A percentile compares a stretch with the other conserved stretches of the same genome.
Conservation (phyloP, 2,329 filamentous ascomycete genomes). For the Penicillium expansum region DNA sequence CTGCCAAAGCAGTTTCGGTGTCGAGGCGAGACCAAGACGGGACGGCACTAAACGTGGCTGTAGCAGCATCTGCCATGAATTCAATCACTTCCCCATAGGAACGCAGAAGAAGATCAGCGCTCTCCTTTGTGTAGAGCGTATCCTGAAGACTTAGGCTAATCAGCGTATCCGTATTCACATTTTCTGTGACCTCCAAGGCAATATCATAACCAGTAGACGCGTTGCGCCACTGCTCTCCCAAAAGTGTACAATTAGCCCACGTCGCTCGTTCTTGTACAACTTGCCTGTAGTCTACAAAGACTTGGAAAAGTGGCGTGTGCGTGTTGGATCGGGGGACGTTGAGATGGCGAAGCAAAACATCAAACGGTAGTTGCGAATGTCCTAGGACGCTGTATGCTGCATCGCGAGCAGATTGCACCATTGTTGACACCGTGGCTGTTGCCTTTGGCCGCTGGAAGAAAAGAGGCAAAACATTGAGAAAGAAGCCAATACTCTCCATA, state of each 20-base stretch:
- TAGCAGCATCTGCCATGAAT: no score
- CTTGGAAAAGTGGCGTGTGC: slow-evolving; percentile 37
- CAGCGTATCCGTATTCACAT: neutral
- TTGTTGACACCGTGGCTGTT: neutral
- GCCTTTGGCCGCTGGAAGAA: slow-evolving; percentile 5
- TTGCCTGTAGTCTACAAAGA: slow-evolving; percentile 32
- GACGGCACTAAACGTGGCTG: no score
- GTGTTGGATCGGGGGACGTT: slow-evolving; percentile 20
- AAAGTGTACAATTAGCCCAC: neutral
- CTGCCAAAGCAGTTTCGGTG: no score
- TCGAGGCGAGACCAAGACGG: no score
- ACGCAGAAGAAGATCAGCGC: neutral
- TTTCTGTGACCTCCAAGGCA: neutral
- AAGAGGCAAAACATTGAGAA: slow-evolving; percentile 43
- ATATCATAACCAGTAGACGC: neutral
- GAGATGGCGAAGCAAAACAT: slow-evolving; percentile 32
- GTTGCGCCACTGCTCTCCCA: slow-evolving; percentile 51
- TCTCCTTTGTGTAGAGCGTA: neutral
- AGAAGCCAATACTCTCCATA: slow-evolving; percentile 36
- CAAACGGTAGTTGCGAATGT: slow-evolving; percentile 32
- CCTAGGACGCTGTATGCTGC: slow-evolving; percentile 22
- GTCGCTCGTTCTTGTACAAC: neutral
- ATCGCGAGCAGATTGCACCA: slow-evolving; percentile 8
- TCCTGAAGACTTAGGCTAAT: neutral
- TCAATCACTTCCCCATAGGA: neutral